A percentile compares a stretch with the other conserved stretches of the same genome.
Conservation (phyloP, 805 yeast genomes). For the Candida golubevii region DNA sequence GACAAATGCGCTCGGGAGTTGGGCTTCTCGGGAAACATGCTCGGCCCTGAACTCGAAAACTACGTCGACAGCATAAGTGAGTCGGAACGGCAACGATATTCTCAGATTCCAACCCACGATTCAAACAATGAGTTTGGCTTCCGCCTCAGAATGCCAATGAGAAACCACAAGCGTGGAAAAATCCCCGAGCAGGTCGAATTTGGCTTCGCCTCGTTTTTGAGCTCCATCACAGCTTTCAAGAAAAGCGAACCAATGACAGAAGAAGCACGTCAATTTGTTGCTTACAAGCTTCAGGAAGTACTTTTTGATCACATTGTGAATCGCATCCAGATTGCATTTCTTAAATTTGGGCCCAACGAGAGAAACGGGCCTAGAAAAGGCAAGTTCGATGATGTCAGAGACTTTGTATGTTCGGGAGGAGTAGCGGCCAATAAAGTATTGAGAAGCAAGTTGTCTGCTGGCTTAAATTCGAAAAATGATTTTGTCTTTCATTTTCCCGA, state of each 20-base stretch:
- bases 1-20: conserved; percentile 89
- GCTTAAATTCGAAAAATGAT: conserved; percentile 22
- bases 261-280: conserved; percentile 47
- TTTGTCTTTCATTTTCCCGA: conserved; percentile 62
- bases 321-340: conserved; percentile 52
- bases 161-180: conserved; percentile 26
- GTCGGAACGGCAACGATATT: conserved; percentile 21
- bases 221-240: conserved; percentile 42
- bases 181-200: conserved; percentile 39
- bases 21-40: conserved; percentile 77
- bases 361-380: conserved; percentile 26
- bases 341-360: conserved; percentile 23
- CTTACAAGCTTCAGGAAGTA: conserved; percentile 56
- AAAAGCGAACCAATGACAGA: conserved; percentile 36
- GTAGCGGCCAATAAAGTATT: conserved; percentile 74
- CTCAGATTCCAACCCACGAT: conserved; percentile 17
- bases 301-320: conserved; percentile 70
- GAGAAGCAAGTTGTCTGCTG: conserved; percentile 43
- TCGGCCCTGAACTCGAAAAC: conserved; percentile 76
- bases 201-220: conserved; percentile 74
- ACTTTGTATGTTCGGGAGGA: conserved; percentile 88
- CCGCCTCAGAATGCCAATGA: conserved; percentile 29
- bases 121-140: conserved; percentile 22
- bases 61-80: conserved; percentile 37
- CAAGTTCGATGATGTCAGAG: conserved; percentile 39